Evolutionary conservation across 177 flowering plant genomes (phyloP).

Genomic region (Vitis hybrid): DNA sequence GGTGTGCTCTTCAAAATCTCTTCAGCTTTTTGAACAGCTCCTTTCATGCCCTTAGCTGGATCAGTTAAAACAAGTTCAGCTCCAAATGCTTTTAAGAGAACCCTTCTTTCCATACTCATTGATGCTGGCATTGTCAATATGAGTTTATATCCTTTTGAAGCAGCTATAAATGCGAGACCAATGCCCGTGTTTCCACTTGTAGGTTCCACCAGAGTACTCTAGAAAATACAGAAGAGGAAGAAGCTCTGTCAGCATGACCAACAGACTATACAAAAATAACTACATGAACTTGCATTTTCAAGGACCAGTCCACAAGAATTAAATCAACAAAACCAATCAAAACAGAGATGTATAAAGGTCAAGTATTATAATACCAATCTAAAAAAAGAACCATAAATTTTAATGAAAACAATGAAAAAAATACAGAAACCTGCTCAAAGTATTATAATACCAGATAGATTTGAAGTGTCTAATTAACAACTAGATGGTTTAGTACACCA

Average conservation of each 20-base stretch:
- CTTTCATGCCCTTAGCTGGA: slow-evolving; percentile 69
- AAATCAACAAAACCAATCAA: background rate
- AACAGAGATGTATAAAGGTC: background rate
- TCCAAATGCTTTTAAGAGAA: slow-evolving; percentile 76
- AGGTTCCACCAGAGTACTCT: slow-evolving; percentile 80
- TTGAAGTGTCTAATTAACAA: too few species aligned
- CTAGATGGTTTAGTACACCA: too few species aligned
- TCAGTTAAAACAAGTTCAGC: slow-evolving; percentile 80
- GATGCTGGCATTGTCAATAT: slow-evolving; percentile 88
- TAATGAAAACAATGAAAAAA: too few species aligned
- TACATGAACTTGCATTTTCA: background rate
- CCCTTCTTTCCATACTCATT: slow-evolving; percentile 81
- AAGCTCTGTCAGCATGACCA: background rate
- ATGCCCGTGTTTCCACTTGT: slow-evolving; percentile 95
- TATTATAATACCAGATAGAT: too few species aligned
- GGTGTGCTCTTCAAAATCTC: slow-evolving; percentile 72
- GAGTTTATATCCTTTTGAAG: slow-evolving; percentile 75
- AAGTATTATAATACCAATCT: too few species aligned
- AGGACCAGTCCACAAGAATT: background rate
- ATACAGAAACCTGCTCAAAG: too few species aligned
- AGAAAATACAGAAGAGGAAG: slow-evolving; percentile 6
- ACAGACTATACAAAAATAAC: slow-evolving; percentile 1
- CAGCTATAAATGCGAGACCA: slow-evolving; percentile 87
- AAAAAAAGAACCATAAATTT: too few species aligned
- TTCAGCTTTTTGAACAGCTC: slow-evolving; percentile 72